Evolutionary conservation across 495 filamentous ascomycete species (phyloP), one percentile per base, ranked within the genome.

Genomic region (Neurospora sublineolata): DNA sequence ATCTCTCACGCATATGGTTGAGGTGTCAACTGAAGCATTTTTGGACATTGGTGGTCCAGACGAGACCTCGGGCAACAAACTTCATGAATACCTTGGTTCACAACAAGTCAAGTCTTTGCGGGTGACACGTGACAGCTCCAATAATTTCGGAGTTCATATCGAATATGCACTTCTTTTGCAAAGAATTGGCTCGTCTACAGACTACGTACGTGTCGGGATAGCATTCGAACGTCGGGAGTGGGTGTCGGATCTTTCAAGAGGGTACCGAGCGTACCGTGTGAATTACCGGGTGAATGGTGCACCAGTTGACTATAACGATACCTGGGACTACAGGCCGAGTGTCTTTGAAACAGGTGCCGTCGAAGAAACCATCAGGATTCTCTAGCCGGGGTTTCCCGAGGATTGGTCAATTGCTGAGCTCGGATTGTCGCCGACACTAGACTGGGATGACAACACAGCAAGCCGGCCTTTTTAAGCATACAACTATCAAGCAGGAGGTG

Each of bases 291-390:
- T n/a, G n/a, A n/a, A n/a, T n/a, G n/a, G n/a, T n/a, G 6, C 0
- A 42, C 0, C 0, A n/a, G 1, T n/a, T 0, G 18, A 1, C 7
- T 0, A n/a, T 1, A 0, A 0, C 6, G 0, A 2, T 58, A 5
- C 4, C 20, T 58, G 46, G 46, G 46, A 58, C n/a, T n/a, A 30
- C 46, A 6, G 23, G 11, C 23, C 46, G 0, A 58, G 20, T 1
- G 0, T 27, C 1, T 58, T 58, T 23, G 20, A 58, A 27, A 27
- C 0, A 0, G 46, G 46, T 27, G 46, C 46, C 20, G 46, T 58
- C 20, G 46, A 58, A 27, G 23, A 23, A 27, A 58, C 11, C 11
- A 58, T 58, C 11, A 23, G 20, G n/a, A 58, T 58, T 6, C 20
- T 52, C 11, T 52, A 52, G 44, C 20, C 16, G 41, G 5, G 41